These are phyloP conservation scores for Eutrema yunnanense DNA, from an alignment of 345 rosid genomes.

Conservation along the genomic window DNA sequence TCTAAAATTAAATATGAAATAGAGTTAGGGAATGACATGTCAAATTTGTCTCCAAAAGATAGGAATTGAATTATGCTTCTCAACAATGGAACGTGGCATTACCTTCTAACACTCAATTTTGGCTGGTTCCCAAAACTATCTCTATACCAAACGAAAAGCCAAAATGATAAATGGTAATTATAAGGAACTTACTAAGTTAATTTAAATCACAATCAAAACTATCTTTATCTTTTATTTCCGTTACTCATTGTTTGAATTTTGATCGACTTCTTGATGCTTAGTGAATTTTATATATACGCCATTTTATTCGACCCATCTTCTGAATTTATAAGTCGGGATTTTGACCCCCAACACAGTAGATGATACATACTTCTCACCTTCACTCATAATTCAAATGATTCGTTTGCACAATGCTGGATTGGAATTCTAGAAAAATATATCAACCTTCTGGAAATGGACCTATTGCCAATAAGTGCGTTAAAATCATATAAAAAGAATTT, in stretches of 20 bases:
- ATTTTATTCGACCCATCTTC: too few species aligned
- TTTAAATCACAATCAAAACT: too few species aligned
- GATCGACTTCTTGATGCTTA: too few species aligned
- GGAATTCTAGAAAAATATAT: not conserved
- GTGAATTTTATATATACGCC: too few species aligned
- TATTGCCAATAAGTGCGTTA: not conserved
- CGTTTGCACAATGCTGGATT: not conserved
- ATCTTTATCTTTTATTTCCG: too few species aligned
- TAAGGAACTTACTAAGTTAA: too few species aligned
- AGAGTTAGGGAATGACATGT: conserved; percentile 19
- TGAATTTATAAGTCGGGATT: too few species aligned
- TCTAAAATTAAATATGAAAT: conserved; percentile 5
- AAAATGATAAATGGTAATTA: not conserved
- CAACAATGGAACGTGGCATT: conserved; percentile 25
- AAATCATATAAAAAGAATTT: not conserved
- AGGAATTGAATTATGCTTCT: conserved; percentile 16
- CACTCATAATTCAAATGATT: not conserved
- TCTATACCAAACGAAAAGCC: not conserved
- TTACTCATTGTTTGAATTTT: too few species aligned
- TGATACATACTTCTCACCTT: too few species aligned
- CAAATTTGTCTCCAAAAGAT: conserved; percentile 25
- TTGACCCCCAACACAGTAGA: too few species aligned
- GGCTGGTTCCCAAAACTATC: conserved; percentile 2
- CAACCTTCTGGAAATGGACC: not conserved
- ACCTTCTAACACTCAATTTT: conserved; percentile 12